These are phyloP conservation scores for Strigomonas culicis DNA, from an alignment of 208 protist genomes.

Conservation along the genomic window DNA sequence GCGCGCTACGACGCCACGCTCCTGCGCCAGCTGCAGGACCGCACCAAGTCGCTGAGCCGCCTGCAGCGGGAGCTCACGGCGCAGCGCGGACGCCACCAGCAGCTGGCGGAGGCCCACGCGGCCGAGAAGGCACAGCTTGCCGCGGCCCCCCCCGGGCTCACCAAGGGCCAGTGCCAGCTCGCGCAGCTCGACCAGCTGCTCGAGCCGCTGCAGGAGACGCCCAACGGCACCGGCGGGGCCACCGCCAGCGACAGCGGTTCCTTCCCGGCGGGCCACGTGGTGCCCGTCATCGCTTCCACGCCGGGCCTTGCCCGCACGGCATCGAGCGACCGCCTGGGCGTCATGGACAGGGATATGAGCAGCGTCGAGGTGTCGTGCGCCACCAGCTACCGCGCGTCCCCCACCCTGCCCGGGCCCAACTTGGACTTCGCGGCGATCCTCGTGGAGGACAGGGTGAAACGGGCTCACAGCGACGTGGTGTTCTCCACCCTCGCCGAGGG, in stretches of 20 bases:
- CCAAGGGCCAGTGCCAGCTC: conserved; percentile 17
- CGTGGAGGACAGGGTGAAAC: too few species aligned
- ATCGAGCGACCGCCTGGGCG: too few species aligned
- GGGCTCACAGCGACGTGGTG: too few species aligned
- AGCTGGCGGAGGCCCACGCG: not conserved
- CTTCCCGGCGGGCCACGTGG: too few species aligned
- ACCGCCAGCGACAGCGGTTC: not conserved
- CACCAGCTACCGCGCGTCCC: too few species aligned
- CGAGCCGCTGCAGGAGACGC: not conserved
- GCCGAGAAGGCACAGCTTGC: not conserved
- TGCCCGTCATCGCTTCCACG: too few species aligned
- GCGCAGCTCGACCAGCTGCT: conserved; percentile 23
- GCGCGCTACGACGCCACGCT: conserved; percentile 12
- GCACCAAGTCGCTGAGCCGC: conserved; percentile 17
- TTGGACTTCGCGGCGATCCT: too few species aligned
- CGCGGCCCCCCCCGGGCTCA: not conserved
- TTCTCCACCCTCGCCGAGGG: not conserved
- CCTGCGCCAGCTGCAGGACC: conserved; percentile 20
- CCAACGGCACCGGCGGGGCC: not conserved
- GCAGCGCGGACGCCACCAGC: not conserved
- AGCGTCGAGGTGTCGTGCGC: too few species aligned
- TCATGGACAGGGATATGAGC: too few species aligned
- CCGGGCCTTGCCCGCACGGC: too few species aligned
- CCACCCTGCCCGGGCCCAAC: too few species aligned
- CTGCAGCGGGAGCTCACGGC: conserved; percentile 11